phyloP scores from a whole-genome alignment of 176 grass and related monocot genomes.

The Paspalum notatum region DNA sequence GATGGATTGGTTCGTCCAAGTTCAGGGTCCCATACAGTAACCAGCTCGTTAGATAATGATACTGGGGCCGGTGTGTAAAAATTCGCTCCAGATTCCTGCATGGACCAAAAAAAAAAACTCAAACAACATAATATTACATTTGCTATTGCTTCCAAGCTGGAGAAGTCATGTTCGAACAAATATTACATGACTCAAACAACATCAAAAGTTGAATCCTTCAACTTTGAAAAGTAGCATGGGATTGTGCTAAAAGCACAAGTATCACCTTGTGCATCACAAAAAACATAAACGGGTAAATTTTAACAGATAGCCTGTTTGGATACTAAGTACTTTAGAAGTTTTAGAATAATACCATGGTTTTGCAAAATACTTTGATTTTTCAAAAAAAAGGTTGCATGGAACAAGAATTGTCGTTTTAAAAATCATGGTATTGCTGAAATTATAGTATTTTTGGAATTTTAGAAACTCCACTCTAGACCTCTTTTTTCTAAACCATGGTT shows the following conservation, averaged over 20 bases:
- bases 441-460: no score
- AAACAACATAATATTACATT: background rate
- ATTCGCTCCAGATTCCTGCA: conserved; percentile 85
- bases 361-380: no score
- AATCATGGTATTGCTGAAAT: no score
- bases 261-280: background rate
- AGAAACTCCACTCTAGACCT: no score
- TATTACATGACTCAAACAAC: background rate
- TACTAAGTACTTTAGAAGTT: no score
- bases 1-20: conserved; percentile 91
- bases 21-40: conserved; percentile 88
- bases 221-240: background rate
- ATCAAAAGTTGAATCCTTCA: background rate
- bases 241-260: background rate
- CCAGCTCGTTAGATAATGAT: conserved; percentile 85
- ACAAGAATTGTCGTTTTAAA: no score
- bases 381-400: no score
- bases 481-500: no score
- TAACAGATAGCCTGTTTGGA: no score
- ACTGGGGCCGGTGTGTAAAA: conserved; percentile 68
- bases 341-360: no score
- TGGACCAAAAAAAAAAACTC: conserved; percentile 30
- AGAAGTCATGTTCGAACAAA: background rate
- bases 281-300: background rate
- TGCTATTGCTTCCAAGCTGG: background rate